Percentiles rank a stretch among this genome's conserved stretches.
Evolutionary conservation across 2,329 filamentous ascomycete genomes (phyloP).

Genomic region (Pyrenophora tritici-repentis): DNA sequence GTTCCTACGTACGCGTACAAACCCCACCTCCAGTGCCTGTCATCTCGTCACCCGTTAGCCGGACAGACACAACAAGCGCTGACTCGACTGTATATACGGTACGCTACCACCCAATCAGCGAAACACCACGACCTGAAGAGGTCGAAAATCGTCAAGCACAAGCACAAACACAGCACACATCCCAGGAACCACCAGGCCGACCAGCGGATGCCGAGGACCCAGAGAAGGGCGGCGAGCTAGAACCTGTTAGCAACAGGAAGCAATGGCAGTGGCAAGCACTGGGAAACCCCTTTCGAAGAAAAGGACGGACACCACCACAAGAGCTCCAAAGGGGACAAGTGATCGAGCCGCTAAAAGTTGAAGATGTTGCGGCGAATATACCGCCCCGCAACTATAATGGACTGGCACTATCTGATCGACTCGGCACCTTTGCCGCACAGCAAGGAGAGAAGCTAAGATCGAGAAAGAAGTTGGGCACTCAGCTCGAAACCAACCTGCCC

Average conservation of each 20-base stretch:
- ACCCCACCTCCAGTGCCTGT: conserved; percentile 50
- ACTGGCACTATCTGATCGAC: conserved; percentile 51
- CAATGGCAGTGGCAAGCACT: conserved; percentile 57
- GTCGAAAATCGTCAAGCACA: conserved; percentile 14
- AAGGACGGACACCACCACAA: conserved; percentile 62
- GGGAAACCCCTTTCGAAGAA: conserved; percentile 62
- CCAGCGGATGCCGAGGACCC: conserved; percentile 30
- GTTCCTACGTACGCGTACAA: conserved; percentile 38
- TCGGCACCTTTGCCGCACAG: conserved; percentile 57
- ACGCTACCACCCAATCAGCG: conserved; percentile 62
- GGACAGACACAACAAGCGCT: conserved; percentile 65
- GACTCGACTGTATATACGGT: conserved; percentile 68
- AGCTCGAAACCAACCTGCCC: conserved; percentile 53
- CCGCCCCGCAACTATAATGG: conserved; percentile 52
- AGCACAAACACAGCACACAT: neutral
- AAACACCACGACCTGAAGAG: conserved; percentile 40
- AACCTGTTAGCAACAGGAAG: conserved; percentile 19
- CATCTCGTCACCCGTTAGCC: conserved; percentile 61
- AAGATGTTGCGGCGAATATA: conserved; percentile 42
- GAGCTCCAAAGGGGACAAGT: conserved; percentile 64
- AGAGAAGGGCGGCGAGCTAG: conserved; percentile 36
- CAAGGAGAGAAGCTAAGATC: conserved; percentile 53
- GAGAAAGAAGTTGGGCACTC: conserved; percentile 41
- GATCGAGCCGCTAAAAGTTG: conserved; percentile 49
- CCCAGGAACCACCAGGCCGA: conserved; percentile 11